These are phyloP conservation scores for Stagonosporopsis cucurbitacearum DNA, from an alignment of 2,329 filamentous ascomycete species.

Conservation along the genomic window DNA sequence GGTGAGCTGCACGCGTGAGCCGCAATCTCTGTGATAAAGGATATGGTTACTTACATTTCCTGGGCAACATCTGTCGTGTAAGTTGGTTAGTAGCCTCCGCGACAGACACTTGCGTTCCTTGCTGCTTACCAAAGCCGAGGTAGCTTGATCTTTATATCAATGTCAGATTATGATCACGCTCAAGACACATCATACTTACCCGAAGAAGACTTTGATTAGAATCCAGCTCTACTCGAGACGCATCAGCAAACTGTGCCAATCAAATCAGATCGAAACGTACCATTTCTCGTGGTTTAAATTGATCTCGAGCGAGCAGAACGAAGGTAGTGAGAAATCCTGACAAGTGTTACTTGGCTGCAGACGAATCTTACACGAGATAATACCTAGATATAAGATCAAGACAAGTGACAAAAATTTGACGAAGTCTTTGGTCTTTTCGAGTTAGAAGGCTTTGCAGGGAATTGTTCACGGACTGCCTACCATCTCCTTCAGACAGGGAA, in stretches of 20 bases:
- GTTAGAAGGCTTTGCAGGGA: constrained; percentile 12
- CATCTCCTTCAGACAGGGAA: constrained; percentile 93
- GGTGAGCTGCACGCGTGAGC: constrained; percentile 52
- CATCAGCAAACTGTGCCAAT: constrained; percentile 17
- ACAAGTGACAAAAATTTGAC: constrained; percentile 81
- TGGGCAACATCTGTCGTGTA: constrained; percentile 53
- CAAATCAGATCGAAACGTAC: constrained; percentile 17
- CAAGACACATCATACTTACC: constrained; percentile 47
- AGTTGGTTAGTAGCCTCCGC: constrained; percentile 27
- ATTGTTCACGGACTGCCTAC: constrained; percentile 47
- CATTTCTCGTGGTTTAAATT: constrained; percentile 71
- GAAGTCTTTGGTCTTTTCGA: constrained; percentile 76
- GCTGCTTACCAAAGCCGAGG: constrained; percentile 70
- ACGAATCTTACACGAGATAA: background rate
- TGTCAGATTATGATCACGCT: background rate
- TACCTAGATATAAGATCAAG: constrained; percentile 78
- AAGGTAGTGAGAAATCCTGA: constrained; percentile 86
- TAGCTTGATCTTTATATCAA: constrained; percentile 61
- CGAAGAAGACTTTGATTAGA: constrained; percentile 81
- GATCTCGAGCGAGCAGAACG: constrained; percentile 74
- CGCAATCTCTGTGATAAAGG: background rate
- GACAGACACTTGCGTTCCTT: background rate
- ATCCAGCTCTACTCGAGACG: constrained; percentile 64
- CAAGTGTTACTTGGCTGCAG: background rate
- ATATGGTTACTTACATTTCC: constrained; percentile 45